Evolutionary conservation across 495 filamentous ascomycete species (phyloP), one percentile per base, ranked within the genome.

Genomic region (Parathielavia hyrcaniae): DNA sequence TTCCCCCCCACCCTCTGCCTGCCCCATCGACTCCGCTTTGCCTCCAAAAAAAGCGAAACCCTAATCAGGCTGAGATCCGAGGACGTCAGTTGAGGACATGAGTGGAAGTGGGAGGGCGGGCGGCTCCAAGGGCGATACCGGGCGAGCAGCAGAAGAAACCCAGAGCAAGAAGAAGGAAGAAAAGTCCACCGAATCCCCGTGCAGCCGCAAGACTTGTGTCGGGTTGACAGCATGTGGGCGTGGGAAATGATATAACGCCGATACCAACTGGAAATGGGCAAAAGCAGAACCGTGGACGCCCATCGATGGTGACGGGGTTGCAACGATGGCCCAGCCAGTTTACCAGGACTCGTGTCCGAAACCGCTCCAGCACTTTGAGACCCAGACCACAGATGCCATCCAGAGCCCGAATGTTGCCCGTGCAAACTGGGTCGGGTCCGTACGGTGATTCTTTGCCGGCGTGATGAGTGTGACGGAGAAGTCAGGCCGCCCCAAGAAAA

Each of bases 61-160:
- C 6, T 30, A 6, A 30, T 30, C 3, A 30, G 26, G 26, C 26
- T 3, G 26, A 30, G 26, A 6, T 30, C 6, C 6, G 26, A 2
- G 26, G n/a, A n/a, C 26, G 6, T 30, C 26, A 3, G 1, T 17
- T 43, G 5, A n/a, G n/a, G 38, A 4, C 38, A n/a, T 6, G 14
- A 13, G 8, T 40, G 4, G 38, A 40, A 40, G 38, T 4, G 8
- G 8, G 38, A n/a, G 36, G 45, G 32, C 22, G 32, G n/a, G 4
- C 26, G 14, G 23, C 23, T n/a, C 26, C n/a, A 14, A 16, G 30
- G 16, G 48, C 32, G 48, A 50, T 17, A 32, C 48, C 19, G 48
- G 26, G 20, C 22, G n/a, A 23, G 50, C 34, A 39, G 50, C 50
- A 52, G 36, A 50, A 38, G 48, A 38, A 50, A 50, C 12, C 48